Base-by-base conservation (phyloP, 176 grass and related monocot species). In the Guadua angustifolia region DNA sequence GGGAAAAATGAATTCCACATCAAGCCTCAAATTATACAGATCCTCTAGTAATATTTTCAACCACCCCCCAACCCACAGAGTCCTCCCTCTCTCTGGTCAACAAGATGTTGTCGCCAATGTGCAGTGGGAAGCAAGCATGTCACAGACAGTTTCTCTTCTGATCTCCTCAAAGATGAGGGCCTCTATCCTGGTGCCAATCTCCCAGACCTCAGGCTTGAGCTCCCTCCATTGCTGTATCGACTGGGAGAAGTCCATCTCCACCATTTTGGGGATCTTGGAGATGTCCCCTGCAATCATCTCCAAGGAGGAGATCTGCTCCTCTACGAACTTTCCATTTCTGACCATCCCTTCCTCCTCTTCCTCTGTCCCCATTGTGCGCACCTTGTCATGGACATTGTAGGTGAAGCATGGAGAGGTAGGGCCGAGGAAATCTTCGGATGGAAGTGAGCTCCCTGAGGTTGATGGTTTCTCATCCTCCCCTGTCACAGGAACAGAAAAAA, bases 91-190 rank as follows among this genome's bases (percentile, higher is more conserved):
- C 15, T 24, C 35, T 73, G 78, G 69, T 87, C 85, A 95, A 83
- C 85, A 85, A 82, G 80, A 62, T 29, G 80, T 38, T 86, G 88
- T 32, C 13, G 84, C 66, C 24, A 86, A 88, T 90, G 91, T 89
- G 86, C 91, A 93, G 38, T 74, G 89, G 29, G 75, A 86, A 13
- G 66, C 74, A 64, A 99, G 86, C 83, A 99, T 85, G 83, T 92
- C 93, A 0, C 84, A 16, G 33, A 94, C 82, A 69, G 85, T 78
- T 72, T 99, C 93, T 58, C 77, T 88, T 57, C 81, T 75, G 19
- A 99, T 99, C 39, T 99, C 97, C 47, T 96, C 97, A 77, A 99
- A 94, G 83, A 99, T 96, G 44, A 94, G 69, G 22, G 73, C 83
- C 88, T 99, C 97, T 24, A 99, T 94, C 88, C 86, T 81, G 57